phyloP scores from a whole-genome alignment of 169 alveolate genomes.

The Eimeria brunetti region DNA sequence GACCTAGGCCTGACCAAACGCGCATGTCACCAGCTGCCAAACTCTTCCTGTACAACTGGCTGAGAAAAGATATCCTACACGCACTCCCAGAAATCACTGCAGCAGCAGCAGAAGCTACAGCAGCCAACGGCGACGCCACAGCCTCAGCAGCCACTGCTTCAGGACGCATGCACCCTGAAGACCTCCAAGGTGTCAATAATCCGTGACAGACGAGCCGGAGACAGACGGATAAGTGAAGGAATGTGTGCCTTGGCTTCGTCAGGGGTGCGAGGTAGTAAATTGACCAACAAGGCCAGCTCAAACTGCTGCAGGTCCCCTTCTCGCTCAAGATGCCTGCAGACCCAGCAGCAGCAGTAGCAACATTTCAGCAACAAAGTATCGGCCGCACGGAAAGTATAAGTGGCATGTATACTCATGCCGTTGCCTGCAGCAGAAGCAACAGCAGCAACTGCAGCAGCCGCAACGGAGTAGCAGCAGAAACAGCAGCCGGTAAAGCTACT shows the following conservation, averaged over 20 bases:
- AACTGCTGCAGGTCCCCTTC: slow-evolving; percentile 92
- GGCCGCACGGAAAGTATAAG: not conserved
- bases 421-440: slow-evolving; percentile 9
- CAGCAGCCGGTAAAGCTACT: slow-evolving; percentile 1
- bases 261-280: slow-evolving; percentile 90
- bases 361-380: not conserved
- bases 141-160: not conserved
- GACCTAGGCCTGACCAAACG: not conserved
- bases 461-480: not conserved
- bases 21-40: not conserved
- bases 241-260: slow-evolving; percentile 91
- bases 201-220: slow-evolving; percentile 82
- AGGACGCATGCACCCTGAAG: slow-evolving; percentile 82
- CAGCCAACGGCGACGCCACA: not conserved
- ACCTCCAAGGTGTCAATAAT: slow-evolving; percentile 83
- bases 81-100: not conserved
- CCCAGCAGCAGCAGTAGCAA: slow-evolving; percentile 9
- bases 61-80: not conserved
- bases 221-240: slow-evolving; percentile 84
- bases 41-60: not conserved
- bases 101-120: slow-evolving; percentile 12
- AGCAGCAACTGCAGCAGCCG: not conserved
- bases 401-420: not conserved
- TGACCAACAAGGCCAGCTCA: slow-evolving; percentile 92
- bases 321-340: slow-evolving; percentile 89